Base-by-base conservation (phyloP, 169 alveolate genomes). In the Perkinsus olseni region DNA sequence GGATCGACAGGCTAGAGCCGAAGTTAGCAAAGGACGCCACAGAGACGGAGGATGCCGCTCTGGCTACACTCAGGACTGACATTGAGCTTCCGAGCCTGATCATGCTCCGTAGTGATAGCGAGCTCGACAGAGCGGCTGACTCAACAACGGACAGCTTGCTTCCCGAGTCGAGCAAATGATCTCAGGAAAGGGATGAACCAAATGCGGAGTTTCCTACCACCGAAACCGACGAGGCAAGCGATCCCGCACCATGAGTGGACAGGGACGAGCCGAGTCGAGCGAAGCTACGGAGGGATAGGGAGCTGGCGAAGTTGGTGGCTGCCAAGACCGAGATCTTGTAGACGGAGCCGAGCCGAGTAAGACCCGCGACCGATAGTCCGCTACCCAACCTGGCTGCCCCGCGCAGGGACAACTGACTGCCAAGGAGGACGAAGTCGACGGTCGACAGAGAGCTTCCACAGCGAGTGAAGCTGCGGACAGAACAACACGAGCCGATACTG, bases 381-480 rank as follows among this genome's bases (percentile, higher is more conserved):
- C 48, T 34, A 4, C 92, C 92, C 3, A 90, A 4, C 48, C 31
- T 31, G 3, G 92, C 92, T 13, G 38, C 38, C n/a, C 92, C 92
- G 31, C 36, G 48, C 24, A 90, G 48, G 45, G 92, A 90, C 45
- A 90, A 13, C n/a, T 36, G 31, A 39, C 92, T 90, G 50, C 92
- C 92, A n/a, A 90, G 38, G 39, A 90, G 36, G 31, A 90, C 92
- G 38, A 21, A 34, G 3, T 38, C 92, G 31, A 38, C 28, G 31
- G 38, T 38, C n/a, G 50, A 36, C 39, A 90, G 39, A 36, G 50
- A 36, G 39, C 48, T 34, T 3, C 92, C 92, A 38, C 36, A 34
- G 92, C 92, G 92, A 21, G 50, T 36, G 45, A 36, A 90, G 92
- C 45, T 90, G 10, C 92, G 92, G 31, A 90, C 92, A 39, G 92